Percentiles rank a stretch among this genome's conserved stretches.
Evolutionary conservation across 371 early-diverging fungal genomes (phyloP).

Genomic region (Lichtheimia ornata): DNA sequence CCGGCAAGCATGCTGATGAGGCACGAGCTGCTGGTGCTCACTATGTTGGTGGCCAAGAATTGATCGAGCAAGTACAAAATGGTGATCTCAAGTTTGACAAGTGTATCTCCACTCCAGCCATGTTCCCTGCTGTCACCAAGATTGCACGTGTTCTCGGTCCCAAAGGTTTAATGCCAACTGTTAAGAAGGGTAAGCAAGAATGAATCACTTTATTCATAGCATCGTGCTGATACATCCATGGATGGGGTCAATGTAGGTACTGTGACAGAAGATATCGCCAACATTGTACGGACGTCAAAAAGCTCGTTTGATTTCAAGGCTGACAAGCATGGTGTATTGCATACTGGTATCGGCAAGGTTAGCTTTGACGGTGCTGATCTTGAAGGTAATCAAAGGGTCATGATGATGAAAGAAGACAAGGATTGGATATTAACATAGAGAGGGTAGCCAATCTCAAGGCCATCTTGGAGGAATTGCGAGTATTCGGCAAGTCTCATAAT

Average conservation of each 20-base stretch:
- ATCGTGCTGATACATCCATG: not conserved
- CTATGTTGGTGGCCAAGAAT: slow-evolving; percentile 87
- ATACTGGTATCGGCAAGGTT: slow-evolving; percentile 65
- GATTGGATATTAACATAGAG: not conserved
- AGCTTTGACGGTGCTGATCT: slow-evolving; percentile 53
- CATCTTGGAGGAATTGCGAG: slow-evolving; percentile 58
- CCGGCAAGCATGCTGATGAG: slow-evolving; percentile 78
- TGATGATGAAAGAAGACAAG: not conserved
- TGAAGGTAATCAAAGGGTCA: slow-evolving; percentile 32
- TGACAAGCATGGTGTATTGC: slow-evolving; percentile 74
- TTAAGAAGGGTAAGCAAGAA: slow-evolving; percentile 71
- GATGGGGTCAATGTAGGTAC: slow-evolving; percentile 53
- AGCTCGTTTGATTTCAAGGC: slow-evolving; percentile 76
- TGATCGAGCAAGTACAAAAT: slow-evolving; percentile 71
- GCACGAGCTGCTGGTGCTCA: slow-evolving; percentile 83
- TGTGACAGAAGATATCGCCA: slow-evolving; percentile 72
- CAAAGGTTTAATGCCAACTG: slow-evolving; percentile 94
- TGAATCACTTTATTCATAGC: not conserved
- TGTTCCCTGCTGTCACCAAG: slow-evolving; percentile 87
- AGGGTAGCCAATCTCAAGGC: slow-evolving; percentile 51
- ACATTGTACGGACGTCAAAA: slow-evolving; percentile 61
- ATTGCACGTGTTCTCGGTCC: slow-evolving; percentile 94
- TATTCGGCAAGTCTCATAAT: slow-evolving; percentile 59
- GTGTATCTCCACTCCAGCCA: slow-evolving; percentile 84
- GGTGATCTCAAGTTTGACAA: slow-evolving; percentile 80